phyloP scores from a whole-genome alignment of 352 stramenopile genomes.

The Globisporangium nagaii region DNA sequence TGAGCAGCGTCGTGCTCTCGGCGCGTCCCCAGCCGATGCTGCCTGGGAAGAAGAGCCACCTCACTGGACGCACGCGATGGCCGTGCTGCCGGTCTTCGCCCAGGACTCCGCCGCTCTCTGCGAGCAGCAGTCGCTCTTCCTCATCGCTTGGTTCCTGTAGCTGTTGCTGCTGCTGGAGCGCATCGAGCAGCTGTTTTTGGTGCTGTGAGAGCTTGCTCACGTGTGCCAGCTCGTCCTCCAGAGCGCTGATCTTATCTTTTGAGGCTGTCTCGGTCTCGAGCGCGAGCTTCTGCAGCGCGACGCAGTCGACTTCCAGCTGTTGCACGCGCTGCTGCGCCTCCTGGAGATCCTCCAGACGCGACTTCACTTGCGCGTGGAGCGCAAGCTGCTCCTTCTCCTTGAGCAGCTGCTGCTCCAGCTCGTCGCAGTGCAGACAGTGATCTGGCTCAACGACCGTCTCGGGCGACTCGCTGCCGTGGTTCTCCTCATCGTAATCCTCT shows the following conservation, averaged over 20 bases:
- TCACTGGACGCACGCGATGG: not conserved
- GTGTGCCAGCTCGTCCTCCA: constrained; percentile 1
- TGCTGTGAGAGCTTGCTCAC: not conserved
- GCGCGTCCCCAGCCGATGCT: not conserved
- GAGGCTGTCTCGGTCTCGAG: not conserved
- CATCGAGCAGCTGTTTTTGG: not conserved
- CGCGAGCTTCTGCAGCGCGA: constrained; percentile 2
- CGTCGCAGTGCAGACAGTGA: not conserved
- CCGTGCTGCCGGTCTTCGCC: not conserved
- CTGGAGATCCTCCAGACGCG: not conserved
- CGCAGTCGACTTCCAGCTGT: constrained; percentile 20
- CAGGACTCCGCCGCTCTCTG: not conserved
- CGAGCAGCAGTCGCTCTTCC: constrained; percentile 1
- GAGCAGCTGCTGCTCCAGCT: not conserved
- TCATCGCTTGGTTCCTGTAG: not conserved
- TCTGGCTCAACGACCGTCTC: not conserved
- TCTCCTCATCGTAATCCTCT: not conserved
- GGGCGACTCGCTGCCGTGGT: constrained; percentile 12
- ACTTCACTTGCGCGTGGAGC: not conserved
- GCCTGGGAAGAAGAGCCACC: not conserved
- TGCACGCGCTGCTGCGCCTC: constrained; percentile 28
- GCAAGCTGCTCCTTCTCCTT: not conserved
- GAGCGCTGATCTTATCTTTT: not conserved
- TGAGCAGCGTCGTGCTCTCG: not conserved
- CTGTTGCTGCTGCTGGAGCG: not conserved